Evolutionary conservation across 495 filamentous ascomycete species (phyloP).

Genomic region (Podospora comata): DNA sequence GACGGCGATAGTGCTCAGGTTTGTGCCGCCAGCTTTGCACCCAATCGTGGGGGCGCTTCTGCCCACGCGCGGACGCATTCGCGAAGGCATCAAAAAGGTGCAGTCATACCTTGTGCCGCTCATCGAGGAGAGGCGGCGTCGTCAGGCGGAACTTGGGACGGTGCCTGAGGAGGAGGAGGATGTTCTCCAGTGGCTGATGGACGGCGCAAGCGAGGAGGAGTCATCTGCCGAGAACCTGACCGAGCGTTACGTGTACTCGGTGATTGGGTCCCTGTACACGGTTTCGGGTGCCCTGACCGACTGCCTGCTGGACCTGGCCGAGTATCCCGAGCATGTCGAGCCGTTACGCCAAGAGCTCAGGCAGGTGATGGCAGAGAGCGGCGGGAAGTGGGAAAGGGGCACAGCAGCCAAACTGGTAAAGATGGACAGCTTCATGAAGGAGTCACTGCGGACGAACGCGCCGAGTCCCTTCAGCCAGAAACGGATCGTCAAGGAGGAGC

Average conservation of each 20-base stretch:
- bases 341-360: constrained; percentile 41
- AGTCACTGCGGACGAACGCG: constrained; percentile 39
- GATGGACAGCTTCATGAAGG: constrained; percentile 51
- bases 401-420: constrained; percentile 49
- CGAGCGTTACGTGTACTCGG: constrained; percentile 1
- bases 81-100: no score
- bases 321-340: constrained; percentile 37
- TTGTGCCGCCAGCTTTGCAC: no score
- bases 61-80: no score
- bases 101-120: no score
- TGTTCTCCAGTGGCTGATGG: no score
- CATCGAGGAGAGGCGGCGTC: no score
- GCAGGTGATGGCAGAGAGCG: constrained; percentile 33
- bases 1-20: no score
- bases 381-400: constrained; percentile 33
- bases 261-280: constrained; percentile 38
- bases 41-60: no score
- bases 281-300: constrained; percentile 37
- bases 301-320: constrained; percentile 40
- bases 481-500: not conserved
- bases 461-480: constrained; percentile 15
- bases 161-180: no score
- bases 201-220: no score
- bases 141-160: no score
- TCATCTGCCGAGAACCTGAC: constrained; percentile 14